A percentile compares a stretch with the other conserved stretches of the same genome.
These are phyloP conservation scores for Nicotiana undulata DNA, from an alignment of 257 asterid species.

Conservation along the genomic window DNA sequence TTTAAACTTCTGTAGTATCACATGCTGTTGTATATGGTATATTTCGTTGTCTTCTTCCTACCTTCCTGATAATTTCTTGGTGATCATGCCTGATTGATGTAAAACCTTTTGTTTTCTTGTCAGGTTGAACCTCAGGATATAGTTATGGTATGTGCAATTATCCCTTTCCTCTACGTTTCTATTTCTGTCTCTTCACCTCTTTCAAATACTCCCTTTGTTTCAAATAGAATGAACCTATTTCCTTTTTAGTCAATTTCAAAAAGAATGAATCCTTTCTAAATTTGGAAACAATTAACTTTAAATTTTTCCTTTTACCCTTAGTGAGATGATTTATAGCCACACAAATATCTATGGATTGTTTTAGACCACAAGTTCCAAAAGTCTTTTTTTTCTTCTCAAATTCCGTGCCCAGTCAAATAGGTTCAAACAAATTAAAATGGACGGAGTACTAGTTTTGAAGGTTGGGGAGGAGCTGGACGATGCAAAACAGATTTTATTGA, in stretches of 20 bases:
- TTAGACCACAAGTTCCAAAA: no score
- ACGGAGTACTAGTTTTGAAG: neutral
- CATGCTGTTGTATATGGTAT: neutral
- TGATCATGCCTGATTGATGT: neutral
- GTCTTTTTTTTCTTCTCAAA: no score
- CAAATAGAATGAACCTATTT: no score
- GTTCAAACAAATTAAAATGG: no score
- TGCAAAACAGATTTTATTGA: neutral
- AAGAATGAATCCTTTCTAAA: no score
- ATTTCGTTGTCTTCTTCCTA: neutral
- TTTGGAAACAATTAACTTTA: no score
- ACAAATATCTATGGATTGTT: no score
- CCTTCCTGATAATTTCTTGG: neutral
- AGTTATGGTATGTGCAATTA: constrained; percentile 64
- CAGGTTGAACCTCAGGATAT: constrained; percentile 97
- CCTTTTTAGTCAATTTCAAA: no score
- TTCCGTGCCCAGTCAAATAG: no score
- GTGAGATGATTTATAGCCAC: no score
- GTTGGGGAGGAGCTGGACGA: neutral
- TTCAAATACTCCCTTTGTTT: neutral
- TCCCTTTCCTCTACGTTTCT: neutral
- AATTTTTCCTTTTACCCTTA: no score
- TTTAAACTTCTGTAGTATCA: neutral
- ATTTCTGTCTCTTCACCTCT: neutral
- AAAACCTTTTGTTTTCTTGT: constrained; percentile 10